Evolutionary conservation across 164 flowering plant genomes (phyloP), one percentile per base, ranked within the genome.

Genomic region (Brasenia schreberi): DNA sequence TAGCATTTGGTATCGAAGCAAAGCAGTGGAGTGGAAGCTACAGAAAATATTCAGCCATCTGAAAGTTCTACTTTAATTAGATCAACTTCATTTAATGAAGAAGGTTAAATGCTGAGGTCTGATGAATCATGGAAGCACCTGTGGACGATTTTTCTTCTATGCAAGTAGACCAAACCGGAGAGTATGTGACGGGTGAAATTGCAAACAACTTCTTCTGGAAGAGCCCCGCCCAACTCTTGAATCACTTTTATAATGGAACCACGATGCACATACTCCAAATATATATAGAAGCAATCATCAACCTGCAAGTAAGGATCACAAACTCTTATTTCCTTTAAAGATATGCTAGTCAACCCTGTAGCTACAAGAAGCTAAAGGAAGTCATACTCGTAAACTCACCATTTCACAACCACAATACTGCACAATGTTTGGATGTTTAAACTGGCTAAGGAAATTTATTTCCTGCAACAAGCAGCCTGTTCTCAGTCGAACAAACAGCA

Each of bases 351-450:
- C 59, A 56, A 56, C 27, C n/a, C n/a, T 56, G 59, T n/a, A 56
- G n/a, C 59, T 56, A 2, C 12, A 56, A 12, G n/a, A 56, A 56
- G 19, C 2, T 0, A 23, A 7, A 45, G 4, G 18, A 42, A 63
- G 56, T 5, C 11, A 45, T 4, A 59, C 44, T 19, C 66, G 65
- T 61, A 10, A 39, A 76, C 95, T 81, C 68, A 94, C 99, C 69
- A 83, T 81, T 82, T 91, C 94, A 81, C 99, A 89, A 65, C 99
- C 99, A 85, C 83, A 91, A 74, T 94, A 94, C 81, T 87, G 97
- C 73, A 94, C 97, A 64, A 94, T 94, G 69, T 94, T 94, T 72
- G 85, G 96, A 78, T 94, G 99, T 78, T 92, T 79, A 63, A 94
- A 81, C 59, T 84, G 85, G 76, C 97, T 87, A 42, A 94, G 92